Evolutionary conservation across 331 rosid genomes (phyloP), one percentile per base, ranked within the genome.

Genomic region (Telfairia occidentalis): DNA sequence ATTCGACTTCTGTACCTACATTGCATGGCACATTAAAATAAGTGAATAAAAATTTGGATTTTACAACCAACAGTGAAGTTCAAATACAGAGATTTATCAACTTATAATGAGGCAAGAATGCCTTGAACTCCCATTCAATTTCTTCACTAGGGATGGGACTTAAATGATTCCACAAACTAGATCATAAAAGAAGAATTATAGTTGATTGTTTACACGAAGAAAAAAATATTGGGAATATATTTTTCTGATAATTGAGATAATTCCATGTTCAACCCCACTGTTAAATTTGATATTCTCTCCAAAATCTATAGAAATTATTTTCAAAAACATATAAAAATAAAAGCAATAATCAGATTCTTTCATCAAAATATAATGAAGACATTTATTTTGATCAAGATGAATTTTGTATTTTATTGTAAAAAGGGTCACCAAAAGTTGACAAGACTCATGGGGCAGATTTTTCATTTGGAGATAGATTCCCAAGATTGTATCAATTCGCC

Each of bases 1-100:
- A 81, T 83, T 94, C 40, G 95, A 82, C 82, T 83, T 87, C 50
- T 84, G 71, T 0, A 83, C 90, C 98, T 94, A 53, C 52, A 75
- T 38, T 24, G 42, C 72, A 48, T 46, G 67, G 55, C 42, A 54
- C 26, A 40, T 32, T 15, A 35, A 15, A 58, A 21, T 71, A 24
- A 57, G 40, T 43, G 18, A 28, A 24, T 58, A 28, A 29, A 75
- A 38, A 37, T 59, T 7, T 16, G 16, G 21, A 23, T 40, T 60
- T 13, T 23, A 29, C 29, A 10, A 28, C 34, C 23, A 37, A 26
- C 21, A 69, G 12, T 24, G 19, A 69, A 66, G 74, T 69, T 11
- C 74, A 69, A 26, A 69, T 26, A 11, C 54, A 37, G 38, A 40
- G 2, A 38, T 18, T 21, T 38, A 64, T 38, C 72, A 66, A 38